A percentile compares a stretch with the other conserved stretches of the same genome.
phyloP scores from a whole-genome alignment of 1,139 yeast genomes.

The Nadsonia commutata region DNA sequence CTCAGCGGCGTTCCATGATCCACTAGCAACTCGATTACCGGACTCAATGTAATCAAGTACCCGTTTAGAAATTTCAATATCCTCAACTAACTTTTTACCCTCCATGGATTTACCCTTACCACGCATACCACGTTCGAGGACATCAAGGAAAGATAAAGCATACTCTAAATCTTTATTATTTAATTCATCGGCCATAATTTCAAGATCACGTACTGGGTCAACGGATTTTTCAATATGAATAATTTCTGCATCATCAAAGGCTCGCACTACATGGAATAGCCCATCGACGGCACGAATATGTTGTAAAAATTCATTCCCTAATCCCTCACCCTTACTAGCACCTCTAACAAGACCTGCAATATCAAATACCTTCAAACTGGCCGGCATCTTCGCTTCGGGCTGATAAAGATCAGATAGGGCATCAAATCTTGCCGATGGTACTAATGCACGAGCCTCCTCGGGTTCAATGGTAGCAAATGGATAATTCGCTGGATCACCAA shows the following conservation, averaged over 20 bases:
- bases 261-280: slow-evolving; percentile 87
- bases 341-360: slow-evolving; percentile 98
- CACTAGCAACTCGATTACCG: slow-evolving; percentile 81
- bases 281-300: slow-evolving; percentile 98
- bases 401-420: slow-evolving; percentile 55
- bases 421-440: slow-evolving; percentile 86
- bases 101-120: slow-evolving; percentile 43
- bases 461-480: slow-evolving; percentile 99
- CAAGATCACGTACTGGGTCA: slow-evolving; percentile 81
- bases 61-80: slow-evolving; percentile 58
- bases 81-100: slow-evolving; percentile 83
- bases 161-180: slow-evolving; percentile 90
- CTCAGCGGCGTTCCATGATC: slow-evolving; percentile 74
- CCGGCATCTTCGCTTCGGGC: slow-evolving; percentile 83
- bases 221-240: slow-evolving; percentile 92
- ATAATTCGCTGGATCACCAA: slow-evolving; percentile 96
- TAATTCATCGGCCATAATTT: slow-evolving; percentile 73
- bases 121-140: slow-evolving; percentile 57
- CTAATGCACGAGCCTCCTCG: slow-evolving; percentile 95
- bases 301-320: slow-evolving; percentile 95
- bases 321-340: slow-evolving; percentile 95
- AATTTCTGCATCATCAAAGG: slow-evolving; percentile 88
- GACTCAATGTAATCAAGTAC: slow-evolving; percentile 60
- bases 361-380: slow-evolving; percentile 85
- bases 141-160: slow-evolving; percentile 71